Base-by-base conservation (phyloP, 257 asterid species). In the Solanum arcanum region DNA sequence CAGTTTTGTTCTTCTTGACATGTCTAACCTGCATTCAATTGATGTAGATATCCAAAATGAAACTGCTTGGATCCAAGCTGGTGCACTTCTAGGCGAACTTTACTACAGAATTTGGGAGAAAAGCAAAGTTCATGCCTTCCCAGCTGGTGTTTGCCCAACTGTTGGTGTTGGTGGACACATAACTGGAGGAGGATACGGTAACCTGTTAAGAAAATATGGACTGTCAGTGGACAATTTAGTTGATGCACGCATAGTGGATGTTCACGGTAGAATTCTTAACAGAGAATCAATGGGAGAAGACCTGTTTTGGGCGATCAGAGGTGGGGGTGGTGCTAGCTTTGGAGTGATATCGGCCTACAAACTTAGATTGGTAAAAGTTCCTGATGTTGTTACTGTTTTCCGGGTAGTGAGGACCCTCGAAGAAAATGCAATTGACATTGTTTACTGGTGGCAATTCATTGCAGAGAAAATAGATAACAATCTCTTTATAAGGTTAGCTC, bases 261-360 rank as follows among this genome's bases (percentile, higher is more conserved):
- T 91, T 1, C 83, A 80, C 4, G 98, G 96, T 23, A 83, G 80
- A 46, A 83, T 92, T 15, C 46, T 91, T 15, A 87, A 93, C 86
- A 66, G 96, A 80, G 27, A 64, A 12, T 83, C 93, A 13, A 93
- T 93, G 96, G 96, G 96, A 16, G 96, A 93, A 82, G 95, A 93
- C 66, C 92, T 93, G 0, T 93, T 93, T 44, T 92, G 95, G 96
- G 96, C 95, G 1, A 93, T 92, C 6, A 86, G 93, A 23, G 95
- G 98, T 27, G 98, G 96, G 37, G 95, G 95, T 0, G 98, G 93
- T 15, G 95, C 88, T 10, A 94, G 94, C 83, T 93, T 92, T 78
- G 95, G 91, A 14, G 93, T 94, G 1, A 87, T 94, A 18, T 13
- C 90, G 1, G 84, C 92, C 1, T 94, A 92, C 86, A 93, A 90